Evolutionary conservation across 176 grass and related monocot species (phyloP), one percentile per base, ranked within the genome.

Genomic region (Musa beccarii): DNA sequence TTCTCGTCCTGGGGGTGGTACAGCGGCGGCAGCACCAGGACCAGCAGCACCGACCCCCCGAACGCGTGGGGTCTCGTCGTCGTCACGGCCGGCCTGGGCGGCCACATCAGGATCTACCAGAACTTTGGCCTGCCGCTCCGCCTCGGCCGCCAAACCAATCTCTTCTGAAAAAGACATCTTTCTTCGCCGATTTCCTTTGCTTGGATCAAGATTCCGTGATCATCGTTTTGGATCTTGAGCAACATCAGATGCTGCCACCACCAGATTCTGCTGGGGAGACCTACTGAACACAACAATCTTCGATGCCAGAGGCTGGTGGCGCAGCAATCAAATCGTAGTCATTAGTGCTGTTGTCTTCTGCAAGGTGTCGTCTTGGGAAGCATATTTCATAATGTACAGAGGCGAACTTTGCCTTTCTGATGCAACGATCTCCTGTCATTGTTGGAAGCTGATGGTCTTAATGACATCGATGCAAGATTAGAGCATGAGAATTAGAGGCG

Each of bases 71-170:
- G 94, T 20, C 66, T 98, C 61, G 88, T 98, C 51, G 68, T 89
- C 53, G 90, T 90, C 49, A 91, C 90, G 9, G 94, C 90, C 22
- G 81, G 84, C 66, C 76, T 86, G 1, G 86, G 66, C 69, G 90
- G 90, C 1, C 80, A 98, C 82, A 89, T 93, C 83, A 87, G 88
- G 72, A 82, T 93, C 81, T 98, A 93, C 85, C 88, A 94, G 78
- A 99, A 94, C 83, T 99, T 99, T 9, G 90, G 95, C 0, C 24
- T 94, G 80, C 90, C 95, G 0, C 43, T 89, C 80, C 81, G 85
- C 24, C 76, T 83, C 10, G 62, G 69, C 20, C 26, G 77, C 8
- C 77, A 79, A 76, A 80, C 79, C 84, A 81, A 76, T 74, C 68
- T 77, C 67, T 86, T 78, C 67, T 73, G 21, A 56, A 14, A 53